phyloP scores from a whole-genome alignment of 495 filamentous ascomycete species.

The Tuber brumale region DNA sequence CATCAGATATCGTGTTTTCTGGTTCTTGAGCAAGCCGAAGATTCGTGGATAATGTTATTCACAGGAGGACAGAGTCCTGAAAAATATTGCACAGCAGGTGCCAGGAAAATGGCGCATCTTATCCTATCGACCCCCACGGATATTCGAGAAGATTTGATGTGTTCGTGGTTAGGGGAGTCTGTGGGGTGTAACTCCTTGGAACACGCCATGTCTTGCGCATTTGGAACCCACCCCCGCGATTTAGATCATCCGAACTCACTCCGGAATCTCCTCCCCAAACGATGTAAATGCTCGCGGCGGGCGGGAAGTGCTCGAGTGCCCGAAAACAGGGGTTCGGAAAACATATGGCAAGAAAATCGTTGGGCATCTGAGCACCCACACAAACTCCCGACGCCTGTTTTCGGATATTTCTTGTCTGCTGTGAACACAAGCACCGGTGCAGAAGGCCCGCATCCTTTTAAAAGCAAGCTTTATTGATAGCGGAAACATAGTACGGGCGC shows the following conservation, averaged over 20 bases:
- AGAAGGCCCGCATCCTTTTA: background rate
- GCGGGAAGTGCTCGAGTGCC: too few relatives aligned
- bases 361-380: background rate
- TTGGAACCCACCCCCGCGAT: background rate
- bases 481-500: background rate
- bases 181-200: background rate
- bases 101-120: background rate
- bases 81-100: background rate
- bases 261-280: background rate
- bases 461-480: background rate
- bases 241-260: background rate
- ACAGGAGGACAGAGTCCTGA: background rate
- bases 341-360: background rate
- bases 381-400: background rate
- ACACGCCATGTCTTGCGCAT: background rate
- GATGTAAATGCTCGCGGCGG: background rate
- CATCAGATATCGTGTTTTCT: background rate
- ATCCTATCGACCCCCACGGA: background rate
- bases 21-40: background rate
- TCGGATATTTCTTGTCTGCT: background rate
- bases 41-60: background rate
- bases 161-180: background rate
- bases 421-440: background rate
- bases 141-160: background rate
- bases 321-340: background rate